phyloP scores from a whole-genome alignment of 2,329 filamentous ascomycete species.

The Aspergillus sp. region DNA sequence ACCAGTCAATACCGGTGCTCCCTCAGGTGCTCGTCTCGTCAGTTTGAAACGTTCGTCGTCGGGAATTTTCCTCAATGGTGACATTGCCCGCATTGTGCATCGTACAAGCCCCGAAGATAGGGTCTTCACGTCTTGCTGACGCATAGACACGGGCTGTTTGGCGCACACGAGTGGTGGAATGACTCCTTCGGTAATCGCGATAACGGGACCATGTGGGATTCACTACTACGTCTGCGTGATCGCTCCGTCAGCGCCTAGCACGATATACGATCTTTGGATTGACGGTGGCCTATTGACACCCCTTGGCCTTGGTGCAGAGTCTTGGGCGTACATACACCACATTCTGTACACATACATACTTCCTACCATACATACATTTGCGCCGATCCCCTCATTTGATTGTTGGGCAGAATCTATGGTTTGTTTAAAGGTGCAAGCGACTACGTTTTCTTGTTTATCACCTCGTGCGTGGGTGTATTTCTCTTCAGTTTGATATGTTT shows the following conservation, averaged over 20 bases:
- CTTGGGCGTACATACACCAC: constrained; percentile 10
- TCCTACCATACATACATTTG: constrained; percentile 10
- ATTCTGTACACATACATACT: constrained; percentile 10
- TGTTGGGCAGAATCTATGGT: not conserved
- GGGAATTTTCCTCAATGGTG: not conserved
- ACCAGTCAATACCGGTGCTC: not conserved
- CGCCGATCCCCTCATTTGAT: not conserved
- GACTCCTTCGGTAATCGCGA: not conserved
- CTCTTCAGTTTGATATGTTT: constrained; percentile 7
- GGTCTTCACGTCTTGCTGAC: not conserved
- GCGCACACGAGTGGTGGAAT: not conserved
- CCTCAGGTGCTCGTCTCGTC: not conserved
- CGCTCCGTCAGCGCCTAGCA: not conserved
- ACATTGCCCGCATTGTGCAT: constrained; percentile 1
- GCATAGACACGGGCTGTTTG: not conserved
- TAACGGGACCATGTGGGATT: not conserved
- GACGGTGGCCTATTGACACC: not conserved
- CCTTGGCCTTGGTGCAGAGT: not conserved
- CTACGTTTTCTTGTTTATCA: not conserved
- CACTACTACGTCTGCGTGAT: not conserved
- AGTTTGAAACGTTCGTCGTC: not conserved
- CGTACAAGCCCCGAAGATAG: not conserved
- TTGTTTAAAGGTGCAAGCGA: not conserved
- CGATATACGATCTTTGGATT: not conserved
- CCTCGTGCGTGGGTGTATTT: not conserved